Evolutionary conservation across 2,329 filamentous ascomycete species (phyloP), one percentile per base, ranked within the genome.

Genomic region (Chaetomium olivaceum): DNA sequence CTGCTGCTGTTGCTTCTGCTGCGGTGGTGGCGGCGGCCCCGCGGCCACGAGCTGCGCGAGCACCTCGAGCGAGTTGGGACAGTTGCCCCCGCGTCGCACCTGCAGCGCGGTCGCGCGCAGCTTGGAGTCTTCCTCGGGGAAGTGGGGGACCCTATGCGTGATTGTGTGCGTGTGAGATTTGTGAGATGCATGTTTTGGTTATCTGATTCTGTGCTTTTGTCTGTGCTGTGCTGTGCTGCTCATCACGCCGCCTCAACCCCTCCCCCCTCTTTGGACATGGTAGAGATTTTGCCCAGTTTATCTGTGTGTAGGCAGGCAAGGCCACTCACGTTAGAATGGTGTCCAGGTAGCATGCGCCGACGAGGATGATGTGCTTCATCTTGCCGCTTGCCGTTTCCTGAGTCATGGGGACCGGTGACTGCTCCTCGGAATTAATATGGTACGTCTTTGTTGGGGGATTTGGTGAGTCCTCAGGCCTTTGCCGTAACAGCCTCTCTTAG

Each of bases 91-190:
- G 29, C 89, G 84, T 33, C 90, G 85, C 52, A 83, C 82, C 43
- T 80, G 77, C 62, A 90, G 74, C 27, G 74, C 80, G 2, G 84
- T 84, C 21, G 90, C 89, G 36, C 90, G 87, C 50, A 91, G 80
- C 76, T 93, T 93, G 57, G 86, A 83, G 78, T 93, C 90, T 77
- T 93, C 90, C 7, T 77, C 76, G 1, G 90, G 90, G 73, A 87
- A 92, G 72, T 86, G 78, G 3, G 88, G 85, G 39, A 91, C 83
- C 68, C 87, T 91, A 16, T 31, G 50, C 61, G 68, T 69, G 62
- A 46, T 4, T 48, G 29, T 29, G 29, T 31, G 31, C 25, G 29
- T 8, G n/a, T 52, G 51, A 66, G 56, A 65, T 63, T 27, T 27
- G 27, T 65, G 27, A 27, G 21, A 29, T 52, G 21, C 43, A 61